Evolutionary conservation across 2,329 filamentous ascomycete genomes (phyloP), one percentile per base, ranked within the genome.

Genomic region (Scedosporium boydii): DNA sequence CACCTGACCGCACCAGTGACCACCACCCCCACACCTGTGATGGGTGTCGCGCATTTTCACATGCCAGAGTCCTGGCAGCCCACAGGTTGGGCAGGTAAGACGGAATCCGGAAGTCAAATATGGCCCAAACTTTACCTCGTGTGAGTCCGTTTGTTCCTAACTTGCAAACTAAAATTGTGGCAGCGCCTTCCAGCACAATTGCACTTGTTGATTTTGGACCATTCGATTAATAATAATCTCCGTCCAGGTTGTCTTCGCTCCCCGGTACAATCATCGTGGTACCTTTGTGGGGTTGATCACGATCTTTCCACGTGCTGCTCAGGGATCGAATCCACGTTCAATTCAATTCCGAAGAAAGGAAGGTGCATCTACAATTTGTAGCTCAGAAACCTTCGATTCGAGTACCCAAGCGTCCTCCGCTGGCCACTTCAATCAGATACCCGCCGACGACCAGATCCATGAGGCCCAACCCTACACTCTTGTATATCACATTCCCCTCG

Each of bases 401-500:
- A 7, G 76, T 81, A 6, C 86, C 86, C 10, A 87, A 71, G 0
- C 78, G 76, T 71, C 79, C 85, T 60, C 79, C 74, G 51, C 76
- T 76, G 1, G 86, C 86, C 65, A 87, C 70, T 63, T 78, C 73
- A 18, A 88, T 71, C 58, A 89, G 65, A 62, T 86, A 80, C 67
- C 78, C 77, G 14, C 85, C 86, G 1, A 87, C 81, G 1, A 83
- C 80, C 23, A 89, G 71, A 67, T 89, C 86, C 85, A 88, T 88
- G 59, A 88, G 70, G 0, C 85, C 86, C 58, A 88, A 71, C 0
- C 86, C 86, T 0, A 89, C 86, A 64, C 83, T 85, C 76, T 88
- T 89, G 70, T 88, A 89, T 6, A 89, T 80, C 21, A 89, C 85
- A 63, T 86, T 88, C 0, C 86, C 86, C 2, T 78, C 77, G 63